Conservation (phyloP, 2,329 filamentous ascomycete species). For the Neonectria hederae region DNA sequence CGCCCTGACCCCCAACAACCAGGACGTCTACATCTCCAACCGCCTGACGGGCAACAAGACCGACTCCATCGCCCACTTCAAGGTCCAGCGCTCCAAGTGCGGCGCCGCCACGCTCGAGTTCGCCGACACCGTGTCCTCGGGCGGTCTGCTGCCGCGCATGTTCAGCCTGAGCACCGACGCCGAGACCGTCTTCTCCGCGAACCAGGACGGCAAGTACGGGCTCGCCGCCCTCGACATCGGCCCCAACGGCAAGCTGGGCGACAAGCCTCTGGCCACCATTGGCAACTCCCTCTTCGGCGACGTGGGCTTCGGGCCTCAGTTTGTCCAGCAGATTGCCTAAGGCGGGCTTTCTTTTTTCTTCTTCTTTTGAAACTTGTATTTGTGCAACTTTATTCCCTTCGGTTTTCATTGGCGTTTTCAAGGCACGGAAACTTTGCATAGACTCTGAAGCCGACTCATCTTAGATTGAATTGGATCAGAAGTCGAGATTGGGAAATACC, state of each 20-base stretch:
- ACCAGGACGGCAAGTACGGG: constrained; percentile 54
- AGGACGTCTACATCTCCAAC: constrained; percentile 62
- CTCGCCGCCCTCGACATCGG: constrained; percentile 52
- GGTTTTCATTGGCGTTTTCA: constrained; percentile 1
- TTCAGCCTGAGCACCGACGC: constrained; percentile 52
- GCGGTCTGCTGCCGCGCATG: constrained; percentile 56
- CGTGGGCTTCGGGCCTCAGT: constrained; percentile 44
- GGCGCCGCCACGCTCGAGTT: constrained; percentile 46
- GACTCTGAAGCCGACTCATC: neutral
- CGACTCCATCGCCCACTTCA: constrained; percentile 60
- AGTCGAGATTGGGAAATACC: constrained; percentile 5
- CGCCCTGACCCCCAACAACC: constrained; percentile 51
- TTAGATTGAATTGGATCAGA: neutral
- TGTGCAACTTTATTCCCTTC: neutral
- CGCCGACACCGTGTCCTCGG: constrained; percentile 46
- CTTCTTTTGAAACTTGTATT: neutral
- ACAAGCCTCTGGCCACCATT: constrained; percentile 42
- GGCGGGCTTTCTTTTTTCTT: neutral
- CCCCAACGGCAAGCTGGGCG: constrained; percentile 42
- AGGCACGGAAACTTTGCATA: neutral
- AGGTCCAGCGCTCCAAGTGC: constrained; percentile 36
- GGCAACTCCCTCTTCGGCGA: constrained; percentile 42
- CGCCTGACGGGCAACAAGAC: constrained; percentile 55
- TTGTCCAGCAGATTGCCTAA: constrained; percentile 44
- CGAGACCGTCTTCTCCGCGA: constrained; percentile 57